These are phyloP conservation scores for Trichocladium uniseriatum DNA, from an alignment of 495 filamentous ascomycete species.

Conservation along the genomic window DNA sequence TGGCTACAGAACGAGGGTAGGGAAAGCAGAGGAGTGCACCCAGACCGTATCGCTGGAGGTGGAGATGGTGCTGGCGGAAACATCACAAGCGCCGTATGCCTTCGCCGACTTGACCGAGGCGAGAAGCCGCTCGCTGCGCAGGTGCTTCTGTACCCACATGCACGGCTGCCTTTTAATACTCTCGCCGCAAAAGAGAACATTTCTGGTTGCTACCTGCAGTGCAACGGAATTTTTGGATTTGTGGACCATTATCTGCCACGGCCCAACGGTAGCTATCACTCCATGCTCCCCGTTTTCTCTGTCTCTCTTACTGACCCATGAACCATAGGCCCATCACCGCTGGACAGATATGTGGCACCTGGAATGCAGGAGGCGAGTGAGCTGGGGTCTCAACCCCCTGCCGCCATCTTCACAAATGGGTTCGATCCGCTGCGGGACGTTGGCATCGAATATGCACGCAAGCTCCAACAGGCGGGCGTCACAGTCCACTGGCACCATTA, in stretches of 20 bases:
- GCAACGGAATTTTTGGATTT: conserved; percentile 33
- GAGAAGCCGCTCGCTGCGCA: conserved; percentile 19
- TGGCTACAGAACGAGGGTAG: conserved; percentile 21
- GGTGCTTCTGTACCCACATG: conserved; percentile 31
- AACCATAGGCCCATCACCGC: conserved; percentile 9
- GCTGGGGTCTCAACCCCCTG: conserved; percentile 16
- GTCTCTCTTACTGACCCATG: no score
- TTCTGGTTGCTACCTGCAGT: conserved; percentile 27
- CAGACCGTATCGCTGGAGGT: conserved; percentile 19
- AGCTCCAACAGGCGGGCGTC: conserved; percentile 26
- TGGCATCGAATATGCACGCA: conserved; percentile 29
- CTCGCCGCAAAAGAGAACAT: conserved; percentile 28
- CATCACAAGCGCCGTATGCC: conserved; percentile 28
- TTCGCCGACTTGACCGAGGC: conserved; percentile 21
- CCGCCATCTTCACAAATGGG: conserved; percentile 28
- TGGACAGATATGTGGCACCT: conserved; percentile 18
- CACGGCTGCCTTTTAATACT: conserved; percentile 30
- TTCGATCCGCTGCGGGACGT: conserved; percentile 34
- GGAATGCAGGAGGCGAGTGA: conserved; percentile 13
- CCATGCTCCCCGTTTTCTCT: no score
- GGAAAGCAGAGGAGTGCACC: conserved; percentile 17
- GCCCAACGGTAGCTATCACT: conserved; percentile 1
- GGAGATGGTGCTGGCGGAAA: conserved; percentile 33
- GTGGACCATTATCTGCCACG: conserved; percentile 30
- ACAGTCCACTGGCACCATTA: conserved; percentile 26